Evolutionary conservation across 331 rosid species (phyloP), one percentile per base, ranked within the genome.

Genomic region (Malus hybrid): DNA sequence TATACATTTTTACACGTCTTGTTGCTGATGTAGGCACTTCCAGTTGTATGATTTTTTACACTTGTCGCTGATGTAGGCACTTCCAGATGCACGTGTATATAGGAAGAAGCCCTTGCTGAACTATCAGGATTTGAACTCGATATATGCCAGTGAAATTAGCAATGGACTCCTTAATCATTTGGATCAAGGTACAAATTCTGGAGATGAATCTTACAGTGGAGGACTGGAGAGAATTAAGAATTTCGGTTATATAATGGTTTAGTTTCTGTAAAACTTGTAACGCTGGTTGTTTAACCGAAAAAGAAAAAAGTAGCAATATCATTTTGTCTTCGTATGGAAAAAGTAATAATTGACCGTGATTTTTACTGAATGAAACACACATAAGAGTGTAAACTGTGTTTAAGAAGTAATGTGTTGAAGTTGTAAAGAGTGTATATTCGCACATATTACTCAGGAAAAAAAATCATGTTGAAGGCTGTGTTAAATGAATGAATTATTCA

Each of bases 41-140:
- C 44, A 36, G 44, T 36, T 36, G 11, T 8, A 2, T 36, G 44
- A 36, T 36, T 36, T 7, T 36, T 36, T 36, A 36, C 44, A 36
- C 44, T 36, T 36, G 44, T 36, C 3, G 11, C 44, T 36, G 44
- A 36, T 36, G 44, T 36, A 36, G 44, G 44, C 44, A 81, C 87
- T 81, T 75, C 89, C 91, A 63, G 80, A 78, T 26, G 86, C 74
- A 44, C 44, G 32, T 26, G 70, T 28, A 6, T 87, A 87, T 76
- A 68, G 75, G 83, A 81, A 79, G 76, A 87, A 77, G 72, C 68
- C 86, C 74, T 75, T 83, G 83, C 77, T 83, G 32, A 81, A 65
- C 79, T 83, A 75, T 72, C 83, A 19, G 68, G 79, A 87, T 75
- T 77, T 85, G 86, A 71, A 77, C 71, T 63, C 68, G 74, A 87